phyloP scores from a whole-genome alignment of 257 asterid genomes.

The Salvia hispanica region DNA sequence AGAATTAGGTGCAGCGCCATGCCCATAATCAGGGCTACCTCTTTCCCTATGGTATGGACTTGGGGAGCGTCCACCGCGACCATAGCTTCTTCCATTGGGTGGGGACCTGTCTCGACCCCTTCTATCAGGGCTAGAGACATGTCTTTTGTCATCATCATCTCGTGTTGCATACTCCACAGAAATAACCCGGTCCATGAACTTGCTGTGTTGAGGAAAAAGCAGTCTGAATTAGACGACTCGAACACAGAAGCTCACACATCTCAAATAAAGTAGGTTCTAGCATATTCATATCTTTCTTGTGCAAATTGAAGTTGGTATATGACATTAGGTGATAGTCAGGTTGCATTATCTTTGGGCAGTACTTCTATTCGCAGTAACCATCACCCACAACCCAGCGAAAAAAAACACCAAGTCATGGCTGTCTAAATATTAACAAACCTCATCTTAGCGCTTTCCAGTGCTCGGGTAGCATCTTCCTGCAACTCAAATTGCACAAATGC shows the following conservation, averaged over 20 bases:
- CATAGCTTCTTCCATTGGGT: conserved; percentile 62
- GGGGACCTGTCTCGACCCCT: conserved; percentile 76
- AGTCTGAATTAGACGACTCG: conserved; percentile 16
- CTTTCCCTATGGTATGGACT: conserved; percentile 77
- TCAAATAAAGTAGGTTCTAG: background rate
- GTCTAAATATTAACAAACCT: conserved; percentile 47
- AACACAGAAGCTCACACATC: background rate
- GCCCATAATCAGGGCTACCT: conserved; percentile 96
- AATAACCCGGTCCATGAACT: conserved; percentile 80
- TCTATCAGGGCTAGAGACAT: conserved; percentile 75
- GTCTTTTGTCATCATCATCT: conserved; percentile 77
- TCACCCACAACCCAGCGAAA: background rate
- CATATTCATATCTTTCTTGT: background rate
- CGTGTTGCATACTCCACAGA: conserved; percentile 85
- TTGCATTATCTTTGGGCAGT: background rate
- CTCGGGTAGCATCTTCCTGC: conserved; percentile 84
- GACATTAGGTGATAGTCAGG: too few species aligned
- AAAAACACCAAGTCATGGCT: background rate
- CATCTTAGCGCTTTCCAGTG: conserved; percentile 70
- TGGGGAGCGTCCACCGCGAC: conserved; percentile 64
- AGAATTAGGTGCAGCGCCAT: conserved; percentile 65
- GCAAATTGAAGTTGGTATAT: background rate
- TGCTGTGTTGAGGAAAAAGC: conserved; percentile 48
- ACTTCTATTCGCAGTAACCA: background rate
- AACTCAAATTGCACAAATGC: conserved; percentile 78